A percentile compares a stretch with the other conserved stretches of the same genome.
phyloP scores from a whole-genome alignment of 768 basidiomycete species.

The Chiua virens region DNA sequence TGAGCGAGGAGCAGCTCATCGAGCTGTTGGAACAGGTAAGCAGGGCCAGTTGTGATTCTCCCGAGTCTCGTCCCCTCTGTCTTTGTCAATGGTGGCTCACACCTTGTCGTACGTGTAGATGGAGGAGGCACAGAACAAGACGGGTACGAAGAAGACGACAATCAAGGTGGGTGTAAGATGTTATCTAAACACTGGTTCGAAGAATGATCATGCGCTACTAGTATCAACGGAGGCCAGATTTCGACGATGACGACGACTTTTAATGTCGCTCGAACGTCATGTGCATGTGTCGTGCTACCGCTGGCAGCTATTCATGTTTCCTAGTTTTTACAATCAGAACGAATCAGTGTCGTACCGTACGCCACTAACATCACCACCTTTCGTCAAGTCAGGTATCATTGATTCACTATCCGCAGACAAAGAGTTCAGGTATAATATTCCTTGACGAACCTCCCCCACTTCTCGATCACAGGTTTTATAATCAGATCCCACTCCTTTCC shows the following conservation, averaged over 20 bases:
- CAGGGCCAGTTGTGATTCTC: constrained; percentile 1
- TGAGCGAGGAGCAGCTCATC: constrained; percentile 81
- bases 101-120: constrained; percentile 37
- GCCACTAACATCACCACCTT: no score
- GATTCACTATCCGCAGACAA: neutral
- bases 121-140: constrained; percentile 51
- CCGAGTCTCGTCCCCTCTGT: neutral
- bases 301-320: neutral
- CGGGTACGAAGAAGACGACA: constrained; percentile 52
- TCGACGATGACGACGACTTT: constrained; percentile 67
- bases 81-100: constrained; percentile 7
- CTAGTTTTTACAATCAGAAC: no score
- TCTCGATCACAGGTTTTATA: constrained; percentile 73
- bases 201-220: constrained; percentile 20
- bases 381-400: no score
- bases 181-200: constrained; percentile 1
- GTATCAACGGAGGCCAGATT: constrained; percentile 66
- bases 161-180: constrained; percentile 47
- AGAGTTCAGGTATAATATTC: constrained; percentile 30
- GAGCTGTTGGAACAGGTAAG: constrained; percentile 81
- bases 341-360: no score
- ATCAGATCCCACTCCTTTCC: constrained; percentile 74
- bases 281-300: neutral
- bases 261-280: constrained; percentile 1
- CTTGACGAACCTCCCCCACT: constrained; percentile 69